A percentile compares a stretch with the other conserved stretches of the same genome.
Conservation (phyloP, 495 filamentous ascomycete species). For the Lasiosphaeriaceae sp. region DNA sequence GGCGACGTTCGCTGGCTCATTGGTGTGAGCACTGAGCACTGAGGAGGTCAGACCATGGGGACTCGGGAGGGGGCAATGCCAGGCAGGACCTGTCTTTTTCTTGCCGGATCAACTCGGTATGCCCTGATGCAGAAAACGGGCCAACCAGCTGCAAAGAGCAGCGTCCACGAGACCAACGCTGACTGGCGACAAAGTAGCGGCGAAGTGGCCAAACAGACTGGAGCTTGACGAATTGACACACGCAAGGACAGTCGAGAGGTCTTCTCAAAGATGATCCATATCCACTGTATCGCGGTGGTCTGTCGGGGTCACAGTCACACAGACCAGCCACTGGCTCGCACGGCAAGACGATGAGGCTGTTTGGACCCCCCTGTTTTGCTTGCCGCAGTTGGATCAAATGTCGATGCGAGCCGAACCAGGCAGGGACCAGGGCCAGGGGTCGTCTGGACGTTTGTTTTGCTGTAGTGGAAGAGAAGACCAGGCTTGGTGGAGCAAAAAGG, state of each 20-base stretch:
- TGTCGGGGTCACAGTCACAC: not conserved
- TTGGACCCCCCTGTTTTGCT: not conserved
- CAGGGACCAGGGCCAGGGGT: not conserved
- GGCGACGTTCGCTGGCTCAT: not conserved
- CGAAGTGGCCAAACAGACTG: no score
- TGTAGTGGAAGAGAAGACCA: not conserved
- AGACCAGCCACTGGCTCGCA: not conserved
- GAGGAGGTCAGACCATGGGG: not conserved
- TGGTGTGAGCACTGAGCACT: not conserved
- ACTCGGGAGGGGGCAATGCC: not conserved
- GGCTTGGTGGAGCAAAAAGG: no score
- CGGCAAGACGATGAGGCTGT: not conserved
- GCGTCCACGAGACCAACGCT: not conserved
- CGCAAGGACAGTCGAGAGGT: not conserved
- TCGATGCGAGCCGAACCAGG: not conserved
- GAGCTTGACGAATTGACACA: not conserved
- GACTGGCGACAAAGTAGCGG: not conserved
- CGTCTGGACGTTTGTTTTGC: not conserved
- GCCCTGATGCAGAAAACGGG: not conserved
- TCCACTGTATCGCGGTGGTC: not conserved
- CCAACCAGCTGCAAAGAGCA: not conserved
- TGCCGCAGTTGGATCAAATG: not conserved
- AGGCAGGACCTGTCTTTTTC: not conserved
- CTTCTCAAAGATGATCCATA: not conserved
- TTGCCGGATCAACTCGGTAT: not conserved